Evolutionary conservation across 2,329 filamentous ascomycete genomes (phyloP).

Genomic region (Diaporthe amygdali): DNA sequence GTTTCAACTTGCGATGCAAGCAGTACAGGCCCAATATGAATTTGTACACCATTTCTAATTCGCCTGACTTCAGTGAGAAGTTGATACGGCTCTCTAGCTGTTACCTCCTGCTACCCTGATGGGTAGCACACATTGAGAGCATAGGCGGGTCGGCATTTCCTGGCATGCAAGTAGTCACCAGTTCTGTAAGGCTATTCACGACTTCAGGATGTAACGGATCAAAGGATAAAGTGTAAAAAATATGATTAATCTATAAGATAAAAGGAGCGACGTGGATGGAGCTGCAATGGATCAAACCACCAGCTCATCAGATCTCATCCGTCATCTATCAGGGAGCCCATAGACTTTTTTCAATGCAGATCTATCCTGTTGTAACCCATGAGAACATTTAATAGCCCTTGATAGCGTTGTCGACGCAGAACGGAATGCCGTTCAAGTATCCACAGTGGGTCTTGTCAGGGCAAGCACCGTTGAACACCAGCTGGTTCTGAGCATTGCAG

Average conservation of each 20-base stretch:
- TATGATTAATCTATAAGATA: neutral
- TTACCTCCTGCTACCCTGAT: no score
- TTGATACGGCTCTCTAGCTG: no score
- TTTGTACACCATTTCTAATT: no score
- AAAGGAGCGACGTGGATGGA: neutral
- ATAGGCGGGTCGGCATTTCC: no score
- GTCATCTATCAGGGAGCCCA: neutral
- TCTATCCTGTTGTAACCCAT: neutral
- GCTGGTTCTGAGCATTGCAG: conserved; percentile 25
- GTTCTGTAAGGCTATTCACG: no score
- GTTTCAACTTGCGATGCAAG: no score
- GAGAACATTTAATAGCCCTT: neutral
- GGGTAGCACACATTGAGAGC: no score
- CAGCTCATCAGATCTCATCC: neutral
- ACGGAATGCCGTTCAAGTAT: conserved; percentile 19
- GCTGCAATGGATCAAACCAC: neutral
- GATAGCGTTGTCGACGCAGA: conserved; percentile 22
- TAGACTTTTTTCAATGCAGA: neutral
- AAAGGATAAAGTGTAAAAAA: neutral
- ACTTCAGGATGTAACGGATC: no score
- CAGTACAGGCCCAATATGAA: no score
- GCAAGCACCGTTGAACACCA: conserved; percentile 24
- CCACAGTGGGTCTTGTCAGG: conserved; percentile 21
- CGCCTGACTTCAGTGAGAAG: no score
- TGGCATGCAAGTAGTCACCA: no score